Evolutionary conservation across 2,329 filamentous ascomycete species (phyloP).

Genomic region (Monosporascus cannonballus): DNA sequence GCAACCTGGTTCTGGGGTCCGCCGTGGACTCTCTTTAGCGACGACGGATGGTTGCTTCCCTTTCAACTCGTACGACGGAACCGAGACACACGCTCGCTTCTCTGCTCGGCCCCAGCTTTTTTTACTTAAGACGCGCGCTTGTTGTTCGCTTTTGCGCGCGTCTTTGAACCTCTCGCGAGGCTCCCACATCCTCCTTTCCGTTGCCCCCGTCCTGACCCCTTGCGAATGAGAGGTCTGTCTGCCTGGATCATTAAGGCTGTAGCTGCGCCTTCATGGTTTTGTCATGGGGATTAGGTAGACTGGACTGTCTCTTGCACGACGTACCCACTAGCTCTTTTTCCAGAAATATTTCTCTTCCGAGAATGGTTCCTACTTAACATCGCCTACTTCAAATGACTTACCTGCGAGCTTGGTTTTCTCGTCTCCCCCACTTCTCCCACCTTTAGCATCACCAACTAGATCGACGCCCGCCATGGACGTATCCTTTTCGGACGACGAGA

Average conservation of each 20-base stretch:
- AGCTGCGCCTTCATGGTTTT: not conserved
- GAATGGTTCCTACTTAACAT: conserved; percentile 9
- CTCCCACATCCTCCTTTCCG: conserved; percentile 13
- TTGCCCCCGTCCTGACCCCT: conserved; percentile 13
- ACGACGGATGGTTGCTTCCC: conserved; percentile 10
- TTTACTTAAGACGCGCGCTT: conserved; percentile 31
- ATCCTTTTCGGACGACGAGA: conserved; percentile 44
- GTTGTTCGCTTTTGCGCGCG: conserved; percentile 22
- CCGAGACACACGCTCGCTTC: conserved; percentile 22
- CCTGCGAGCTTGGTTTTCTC: conserved; percentile 20
- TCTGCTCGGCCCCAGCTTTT: conserved; percentile 16
- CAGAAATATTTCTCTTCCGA: conserved; percentile 13
- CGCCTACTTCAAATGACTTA: conserved; percentile 27
- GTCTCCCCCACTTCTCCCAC: conserved; percentile 18
- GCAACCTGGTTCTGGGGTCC: conserved; percentile 19
- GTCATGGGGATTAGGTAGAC: not conserved
- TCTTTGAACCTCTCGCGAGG: conserved; percentile 24
- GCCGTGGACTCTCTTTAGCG: conserved; percentile 11
- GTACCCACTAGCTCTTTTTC: not conserved
- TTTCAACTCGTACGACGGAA: conserved; percentile 18
- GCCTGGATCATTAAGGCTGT: conserved; percentile 1
- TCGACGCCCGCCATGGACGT: conserved; percentile 32
- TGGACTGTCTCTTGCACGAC: not conserved
- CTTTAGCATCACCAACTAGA: conserved; percentile 13
- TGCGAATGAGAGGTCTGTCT: conserved; percentile 10